phyloP scores from a whole-genome alignment of 495 filamentous ascomycete species.

The Penicillium pulvis region DNA sequence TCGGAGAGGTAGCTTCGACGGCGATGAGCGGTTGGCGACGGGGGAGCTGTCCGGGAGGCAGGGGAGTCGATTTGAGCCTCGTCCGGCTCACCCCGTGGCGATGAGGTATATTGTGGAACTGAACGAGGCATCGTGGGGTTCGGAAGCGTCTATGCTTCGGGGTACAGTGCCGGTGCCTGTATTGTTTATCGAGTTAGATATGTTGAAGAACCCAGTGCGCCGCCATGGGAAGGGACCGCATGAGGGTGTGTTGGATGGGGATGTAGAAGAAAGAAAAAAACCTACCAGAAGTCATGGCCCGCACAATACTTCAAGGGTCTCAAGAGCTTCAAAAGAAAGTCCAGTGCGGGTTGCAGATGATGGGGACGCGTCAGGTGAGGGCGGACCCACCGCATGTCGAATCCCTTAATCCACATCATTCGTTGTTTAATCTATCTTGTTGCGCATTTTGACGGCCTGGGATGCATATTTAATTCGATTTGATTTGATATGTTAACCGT shows the following conservation, averaged over 20 bases:
- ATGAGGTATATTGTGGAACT: slow-evolving; percentile 18
- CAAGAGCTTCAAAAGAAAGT: neutral
- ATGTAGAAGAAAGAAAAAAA: neutral
- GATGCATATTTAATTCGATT: neutral
- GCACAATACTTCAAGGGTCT: slow-evolving; percentile 6
- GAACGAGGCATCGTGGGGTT: slow-evolving; percentile 33
- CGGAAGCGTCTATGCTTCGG: slow-evolving; percentile 17
- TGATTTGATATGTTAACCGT: neutral
- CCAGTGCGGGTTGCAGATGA: slow-evolving; percentile 9
- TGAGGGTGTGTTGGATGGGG: neutral
- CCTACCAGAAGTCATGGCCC: slow-evolving; percentile 3
- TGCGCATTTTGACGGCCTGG: neutral
- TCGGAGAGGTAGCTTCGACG: slow-evolving; percentile 42
- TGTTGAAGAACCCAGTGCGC: neutral
- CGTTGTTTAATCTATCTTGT: neutral
- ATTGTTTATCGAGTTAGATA: neutral
- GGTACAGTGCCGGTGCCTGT: slow-evolving; percentile 3
- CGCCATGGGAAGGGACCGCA: neutral
- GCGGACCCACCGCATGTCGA: slow-evolving; percentile 2
- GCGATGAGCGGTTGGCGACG: slow-evolving; percentile 40
- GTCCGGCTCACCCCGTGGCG: slow-evolving; percentile 25
- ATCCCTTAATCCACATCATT: slow-evolving; percentile 1
- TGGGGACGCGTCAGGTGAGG: slow-evolving; percentile 19
- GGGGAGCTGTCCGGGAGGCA: slow-evolving; percentile 39
- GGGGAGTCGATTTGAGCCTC: slow-evolving; percentile 18